Base-by-base conservation (phyloP, 331 rosid genomes). In the Spiraea crenata region DNA sequence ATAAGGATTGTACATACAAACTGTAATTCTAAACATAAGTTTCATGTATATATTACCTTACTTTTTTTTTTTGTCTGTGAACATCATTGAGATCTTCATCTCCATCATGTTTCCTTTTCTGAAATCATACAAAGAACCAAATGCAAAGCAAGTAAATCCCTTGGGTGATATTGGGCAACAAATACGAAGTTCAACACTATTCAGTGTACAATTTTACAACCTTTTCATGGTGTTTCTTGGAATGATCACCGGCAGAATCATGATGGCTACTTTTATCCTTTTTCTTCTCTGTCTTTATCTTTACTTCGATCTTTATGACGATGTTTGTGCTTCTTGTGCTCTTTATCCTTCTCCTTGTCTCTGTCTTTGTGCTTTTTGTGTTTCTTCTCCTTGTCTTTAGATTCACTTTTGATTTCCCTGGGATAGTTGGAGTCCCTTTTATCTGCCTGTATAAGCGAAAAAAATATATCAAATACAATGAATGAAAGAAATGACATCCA, bases 51-150 rank as follows among this genome's bases (percentile, higher is more conserved):
- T 75, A 85, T 95, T 91, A 95, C 99, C 99, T 95, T 95, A 79
- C 96, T 95, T 83, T 89, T 95, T n/a, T n/a, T 84, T 91, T 91
- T 88, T 91, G 99, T 68, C 90, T 90, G 87, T 95, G 96, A 76
- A 88, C 80, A 73, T 95, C 96, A 70, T 82, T 85, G 69, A 82
- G 74, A 69, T 91, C 97, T 76, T 91, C 98, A 72, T 95, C 99
- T 58, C 98, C 99, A 63, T 89, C 98, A 56, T 95, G 98, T 95
- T 91, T 91, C 88, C 99, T 82, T 83, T 95, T 95, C 99, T 93
- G 92, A 52, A 76, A 88, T 67, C 34, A 76, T 20, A 83, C 45
- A 45, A 59, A 79, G 65, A 51, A 15, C 16, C 66, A 60, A 42
- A 7, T 70, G 63, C 50, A 46, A 76, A 35, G 57, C 34, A 65